Conservation (phyloP, 2,329 filamentous ascomycete genomes). For the Cadophora luteo-olivacea region DNA sequence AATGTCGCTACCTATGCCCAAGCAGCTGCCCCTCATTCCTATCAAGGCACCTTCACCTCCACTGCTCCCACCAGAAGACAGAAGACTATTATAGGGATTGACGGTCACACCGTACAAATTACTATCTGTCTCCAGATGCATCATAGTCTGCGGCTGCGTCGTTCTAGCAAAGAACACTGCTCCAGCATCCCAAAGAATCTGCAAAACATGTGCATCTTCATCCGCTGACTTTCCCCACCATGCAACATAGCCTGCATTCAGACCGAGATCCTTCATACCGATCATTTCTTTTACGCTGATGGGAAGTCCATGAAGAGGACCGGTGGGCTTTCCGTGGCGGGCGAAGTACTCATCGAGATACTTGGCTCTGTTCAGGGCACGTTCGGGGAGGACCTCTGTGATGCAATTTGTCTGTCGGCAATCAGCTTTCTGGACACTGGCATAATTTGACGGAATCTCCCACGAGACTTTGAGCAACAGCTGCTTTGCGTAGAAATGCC, state of each 20-base stretch:
- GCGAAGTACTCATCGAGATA: constrained; percentile 53
- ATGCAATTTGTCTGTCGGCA: constrained; percentile 46
- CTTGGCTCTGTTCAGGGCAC: constrained; percentile 52
- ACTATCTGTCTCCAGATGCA: constrained; percentile 50
- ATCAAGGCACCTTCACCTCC: constrained; percentile 68
- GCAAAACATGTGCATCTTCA: constrained; percentile 55
- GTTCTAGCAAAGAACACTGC: constrained; percentile 59
- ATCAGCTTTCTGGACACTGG: background rate
- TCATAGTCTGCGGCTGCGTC: constrained; percentile 59
- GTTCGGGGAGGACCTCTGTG: constrained; percentile 55
- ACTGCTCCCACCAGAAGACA: constrained; percentile 65
- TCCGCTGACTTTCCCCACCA: constrained; percentile 51
- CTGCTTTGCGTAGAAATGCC: constrained; percentile 61
- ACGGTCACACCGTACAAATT: constrained; percentile 46
- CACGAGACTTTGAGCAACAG: constrained; percentile 56
- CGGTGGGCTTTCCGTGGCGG: constrained; percentile 51
- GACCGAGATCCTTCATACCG: constrained; percentile 53
- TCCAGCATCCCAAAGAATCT: constrained; percentile 54
- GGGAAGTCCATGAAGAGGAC: constrained; percentile 68
- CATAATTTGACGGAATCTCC: background rate
- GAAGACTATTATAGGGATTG: constrained; percentile 60
- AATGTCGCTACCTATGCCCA: constrained; percentile 69
- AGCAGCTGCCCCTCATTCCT: constrained; percentile 55
- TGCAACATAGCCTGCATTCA: constrained; percentile 55
- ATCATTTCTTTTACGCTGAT: constrained; percentile 64